These are phyloP conservation scores for Eimeria maxima DNA, from an alignment of 169 alveolate species.

Conservation along the genomic window DNA sequence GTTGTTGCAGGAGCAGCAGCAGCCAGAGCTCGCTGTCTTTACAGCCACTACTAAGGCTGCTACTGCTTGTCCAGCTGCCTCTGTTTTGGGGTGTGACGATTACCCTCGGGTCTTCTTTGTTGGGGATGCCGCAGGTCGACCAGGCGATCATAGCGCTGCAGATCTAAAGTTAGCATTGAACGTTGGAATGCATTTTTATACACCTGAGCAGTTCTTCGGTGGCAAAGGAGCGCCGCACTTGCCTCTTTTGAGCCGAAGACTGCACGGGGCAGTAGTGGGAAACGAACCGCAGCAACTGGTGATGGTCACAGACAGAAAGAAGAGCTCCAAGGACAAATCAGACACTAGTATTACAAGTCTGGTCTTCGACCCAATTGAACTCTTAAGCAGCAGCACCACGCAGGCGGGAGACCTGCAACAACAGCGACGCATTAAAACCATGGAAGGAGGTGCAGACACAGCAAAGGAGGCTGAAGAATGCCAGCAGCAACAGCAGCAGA, in stretches of 20 bases:
- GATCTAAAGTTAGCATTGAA: constrained; percentile 79
- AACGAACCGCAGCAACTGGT: constrained; percentile 31
- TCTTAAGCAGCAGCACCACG: neutral
- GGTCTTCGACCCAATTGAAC: constrained; percentile 48
- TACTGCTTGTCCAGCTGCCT: neutral
- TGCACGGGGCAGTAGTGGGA: neutral
- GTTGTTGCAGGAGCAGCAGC: constrained; percentile 46
- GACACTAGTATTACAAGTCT: neutral
- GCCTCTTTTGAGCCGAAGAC: constrained; percentile 65
- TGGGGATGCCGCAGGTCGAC: constrained; percentile 84
- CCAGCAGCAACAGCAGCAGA: neutral
- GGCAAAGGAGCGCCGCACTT: constrained; percentile 24
- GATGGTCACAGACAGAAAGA: neutral
- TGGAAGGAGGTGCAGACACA: neutral
- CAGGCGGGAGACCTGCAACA: neutral
- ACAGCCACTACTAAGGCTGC: neutral
- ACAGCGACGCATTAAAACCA: neutral
- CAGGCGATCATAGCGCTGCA: constrained; percentile 80
- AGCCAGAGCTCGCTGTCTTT: neutral
- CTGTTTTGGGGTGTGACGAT: neutral
- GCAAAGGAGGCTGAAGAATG: neutral
- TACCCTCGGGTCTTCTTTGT: constrained; percentile 78
- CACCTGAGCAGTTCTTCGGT: constrained; percentile 80
- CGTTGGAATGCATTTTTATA: constrained; percentile 78
- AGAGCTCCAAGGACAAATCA: neutral